Evolutionary conservation across 352 stramenopile genomes (phyloP), one percentile per base, ranked within the genome.

Genomic region (Blastocystis sp.): DNA sequence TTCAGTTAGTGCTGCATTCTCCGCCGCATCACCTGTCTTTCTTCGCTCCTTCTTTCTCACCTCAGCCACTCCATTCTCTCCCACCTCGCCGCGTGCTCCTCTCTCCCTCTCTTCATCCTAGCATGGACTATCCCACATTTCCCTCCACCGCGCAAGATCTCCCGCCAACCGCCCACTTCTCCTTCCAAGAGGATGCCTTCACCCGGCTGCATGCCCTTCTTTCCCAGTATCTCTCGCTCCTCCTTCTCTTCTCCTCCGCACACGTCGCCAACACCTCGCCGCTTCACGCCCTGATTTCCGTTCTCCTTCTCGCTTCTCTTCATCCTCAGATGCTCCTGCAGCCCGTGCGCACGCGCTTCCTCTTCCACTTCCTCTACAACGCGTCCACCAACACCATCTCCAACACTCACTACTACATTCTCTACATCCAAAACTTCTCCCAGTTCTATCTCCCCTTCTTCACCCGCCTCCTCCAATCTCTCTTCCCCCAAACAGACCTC

Each of bases 331-430:
- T 68, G 9, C 28, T 84, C 6, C n/a, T 84, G 19, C 40, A 84
- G 34, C 74, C 74, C 6, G n/a, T 84, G 34, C 52, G 40, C 9
- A 69, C 42, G 1, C 74, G 74, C 6, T 84, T 84, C n/a, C 34
- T 48, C 1, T 84, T 57, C 28, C 74, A 84, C 45, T 84, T 84
- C 40, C 24, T 84, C 0, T 24, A 69, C 0, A 84, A 84, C 66
- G 74, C 48, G 28, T 19, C 34, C 14, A 84, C 74, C 38, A 84
- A 69, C 38, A 28, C 52, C 11, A 68, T 84, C n/a, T 66, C 74
- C 17, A 57, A 21, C 34, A n/a, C 74, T 24, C 24, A 34, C 38
- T n/a, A 69, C 54, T 84, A 84, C 66, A 54, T 84, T 54, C 34
- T 54, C 14, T 84, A 84, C 34, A 84, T 84, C 10, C 19, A 84